Evolutionary conservation across 2,329 filamentous ascomycete genomes (phyloP), one percentile per base, ranked within the genome.

Genomic region (Nigrograna mackinnonii): DNA sequence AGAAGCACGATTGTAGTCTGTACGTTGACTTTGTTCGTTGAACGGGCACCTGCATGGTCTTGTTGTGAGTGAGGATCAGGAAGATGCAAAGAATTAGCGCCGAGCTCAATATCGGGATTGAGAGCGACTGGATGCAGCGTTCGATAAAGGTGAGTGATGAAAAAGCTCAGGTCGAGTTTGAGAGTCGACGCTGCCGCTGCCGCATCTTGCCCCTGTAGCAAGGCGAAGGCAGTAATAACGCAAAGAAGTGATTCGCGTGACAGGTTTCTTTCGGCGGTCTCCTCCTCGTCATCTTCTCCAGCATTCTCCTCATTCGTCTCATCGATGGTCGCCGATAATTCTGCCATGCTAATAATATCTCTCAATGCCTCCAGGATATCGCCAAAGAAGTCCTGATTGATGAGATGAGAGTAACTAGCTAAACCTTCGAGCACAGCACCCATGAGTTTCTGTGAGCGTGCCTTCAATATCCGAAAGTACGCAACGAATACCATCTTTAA

Each of bases 371-470:
- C 94, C 9, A 99, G 81, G 21, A 99, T 79, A 64, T 99, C 94
- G 20, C 92, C 94, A 59, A 99, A 99, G 76, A 99, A 97, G 65
- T 99, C 90, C 64, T 99, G 91, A 73, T 99, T 99, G 78, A 99
- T 99, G 46, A 99, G 79, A 66, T 96, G 94, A 3, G 91, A 86
- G 64, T 95, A 99, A 64, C 91, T 91, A 37, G 92, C 91, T 17
- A 99, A 75, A 20, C 94, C 94, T 73, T 97, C 94, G 4, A 99
- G 80, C 0, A 96, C 91, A 12, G 92, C 91, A n/a, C 94, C 94
- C 89, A 96, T 97, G 14, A 99, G 81, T 53, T 87, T 83, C 12
- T 89, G 85, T 18, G 83, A 79, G 19, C 91, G 84, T 40, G 84
- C 78, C 73, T 97, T 97, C 32, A 99, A 75, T 41, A 97, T 92